A percentile compares a stretch with the other conserved stretches of the same genome.
Conservation (phyloP, 257 asterid species). For the Solanum clarkiae region DNA sequence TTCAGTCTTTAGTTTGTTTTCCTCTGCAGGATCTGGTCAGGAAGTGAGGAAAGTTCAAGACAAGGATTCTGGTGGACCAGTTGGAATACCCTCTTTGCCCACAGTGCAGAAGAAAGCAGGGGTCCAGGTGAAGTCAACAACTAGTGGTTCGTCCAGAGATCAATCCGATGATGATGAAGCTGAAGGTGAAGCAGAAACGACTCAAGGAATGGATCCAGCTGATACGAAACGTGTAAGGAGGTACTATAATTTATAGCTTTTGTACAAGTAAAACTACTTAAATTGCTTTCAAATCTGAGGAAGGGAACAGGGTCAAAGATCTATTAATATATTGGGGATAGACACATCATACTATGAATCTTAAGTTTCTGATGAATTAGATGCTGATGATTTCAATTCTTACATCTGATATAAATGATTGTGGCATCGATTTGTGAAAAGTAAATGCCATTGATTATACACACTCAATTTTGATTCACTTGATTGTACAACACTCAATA, state of each 20-base stretch:
- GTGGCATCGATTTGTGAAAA: neutral
- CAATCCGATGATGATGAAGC: slow-evolving; percentile 84
- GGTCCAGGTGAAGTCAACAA: slow-evolving; percentile 60
- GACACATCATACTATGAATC: neutral
- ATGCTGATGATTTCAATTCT: neutral
- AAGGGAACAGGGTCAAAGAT: neutral
- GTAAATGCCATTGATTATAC: neutral
- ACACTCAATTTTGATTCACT: neutral
- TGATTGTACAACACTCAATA: neutral
- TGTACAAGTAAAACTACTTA: neutral
- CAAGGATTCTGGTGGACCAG: slow-evolving; percentile 37
- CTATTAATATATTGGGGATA: neutral
- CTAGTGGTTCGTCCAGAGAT: slow-evolving; percentile 87
- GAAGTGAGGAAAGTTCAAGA: slow-evolving; percentile 41
- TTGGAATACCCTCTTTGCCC: slow-evolving; percentile 48
- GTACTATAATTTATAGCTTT: slow-evolving; percentile 24
- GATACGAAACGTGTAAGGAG: slow-evolving; percentile 89
- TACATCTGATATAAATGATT: neutral
- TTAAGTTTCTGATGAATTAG: neutral
- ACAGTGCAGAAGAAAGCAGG: slow-evolving; percentile 35
- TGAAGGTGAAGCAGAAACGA: slow-evolving; percentile 70
- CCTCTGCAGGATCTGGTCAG: slow-evolving; percentile 26
- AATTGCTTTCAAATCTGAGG: neutral
- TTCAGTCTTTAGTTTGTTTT: neutral
- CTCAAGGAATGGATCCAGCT: slow-evolving; percentile 46